These are phyloP conservation scores for Olyra latifolia DNA, from an alignment of 176 grass and related monocot genomes.

Conservation along the genomic window DNA sequence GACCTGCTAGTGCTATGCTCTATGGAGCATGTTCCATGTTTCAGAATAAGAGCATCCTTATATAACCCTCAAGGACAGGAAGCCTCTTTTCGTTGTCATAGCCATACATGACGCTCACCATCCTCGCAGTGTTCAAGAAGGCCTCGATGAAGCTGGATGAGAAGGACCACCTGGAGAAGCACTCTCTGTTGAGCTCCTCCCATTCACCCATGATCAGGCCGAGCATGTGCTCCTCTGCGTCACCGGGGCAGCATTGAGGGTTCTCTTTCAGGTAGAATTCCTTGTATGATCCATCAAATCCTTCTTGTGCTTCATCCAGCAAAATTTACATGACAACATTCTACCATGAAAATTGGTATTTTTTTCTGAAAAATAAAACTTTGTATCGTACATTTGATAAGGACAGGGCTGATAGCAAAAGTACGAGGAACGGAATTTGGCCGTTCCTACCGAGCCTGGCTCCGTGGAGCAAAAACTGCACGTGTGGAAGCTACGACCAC, in stretches of 20 bases:
- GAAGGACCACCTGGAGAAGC: constrained; percentile 33
- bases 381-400: background rate
- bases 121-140: too few species aligned
- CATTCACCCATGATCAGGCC: constrained; percentile 47
- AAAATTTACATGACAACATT: background rate
- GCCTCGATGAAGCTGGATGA: background rate
- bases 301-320: constrained; percentile 66
- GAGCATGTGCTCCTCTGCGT: constrained; percentile 40
- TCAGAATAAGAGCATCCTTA: constrained; percentile 24
- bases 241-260: background rate
- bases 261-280: constrained; percentile 62
- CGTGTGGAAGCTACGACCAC: too few species aligned
- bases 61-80: too few species aligned
- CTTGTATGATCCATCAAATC: constrained; percentile 63
- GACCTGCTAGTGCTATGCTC: background rate
- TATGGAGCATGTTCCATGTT: background rate
- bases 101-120: too few species aligned
- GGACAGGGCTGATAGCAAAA: too few species aligned
- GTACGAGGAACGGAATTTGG: constrained; percentile 31
- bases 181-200: constrained; percentile 67
- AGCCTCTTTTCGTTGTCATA: too few species aligned
- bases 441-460: too few species aligned
- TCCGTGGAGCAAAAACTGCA: too few species aligned
- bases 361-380: background rate
- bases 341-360: background rate